These are phyloP conservation scores for Harringtonia aguacate DNA, from an alignment of 2,329 filamentous ascomycete genomes.

Conservation along the genomic window DNA sequence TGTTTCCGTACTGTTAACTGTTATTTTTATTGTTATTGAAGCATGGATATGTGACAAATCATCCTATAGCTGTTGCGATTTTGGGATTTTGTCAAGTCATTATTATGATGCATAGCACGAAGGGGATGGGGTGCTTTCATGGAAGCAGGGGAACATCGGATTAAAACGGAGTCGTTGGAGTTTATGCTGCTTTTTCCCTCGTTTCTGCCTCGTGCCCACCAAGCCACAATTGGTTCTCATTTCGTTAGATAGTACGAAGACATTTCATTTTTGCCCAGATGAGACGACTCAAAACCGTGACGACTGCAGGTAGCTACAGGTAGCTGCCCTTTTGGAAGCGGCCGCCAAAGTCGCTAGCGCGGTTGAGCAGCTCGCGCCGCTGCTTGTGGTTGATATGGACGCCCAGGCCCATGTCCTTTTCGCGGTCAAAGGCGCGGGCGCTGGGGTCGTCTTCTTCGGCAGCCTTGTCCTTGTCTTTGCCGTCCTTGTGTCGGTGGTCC, in stretches of 20 bases:
- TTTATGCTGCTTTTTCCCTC: not conserved
- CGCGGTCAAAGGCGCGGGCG: slow-evolving; percentile 74
- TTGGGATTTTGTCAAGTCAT: not conserved
- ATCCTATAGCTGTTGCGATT: not conserved
- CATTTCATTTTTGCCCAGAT: too few relatives aligned
- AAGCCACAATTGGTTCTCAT: too few relatives aligned
- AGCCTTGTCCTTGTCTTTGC: slow-evolving; percentile 28
- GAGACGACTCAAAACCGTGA: too few relatives aligned
- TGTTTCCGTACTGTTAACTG: too few relatives aligned
- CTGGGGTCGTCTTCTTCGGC: slow-evolving; percentile 79
- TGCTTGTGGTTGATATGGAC: slow-evolving; percentile 62
- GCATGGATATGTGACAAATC: not conserved
- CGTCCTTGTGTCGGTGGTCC: slow-evolving; percentile 9
- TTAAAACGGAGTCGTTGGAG: too few relatives aligned
- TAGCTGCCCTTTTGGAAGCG: slow-evolving; percentile 70
- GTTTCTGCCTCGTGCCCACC: not conserved
- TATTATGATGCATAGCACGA: slow-evolving; percentile 1
- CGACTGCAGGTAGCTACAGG: too few relatives aligned
- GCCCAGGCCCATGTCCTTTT: slow-evolving; percentile 84
- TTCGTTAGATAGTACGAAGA: too few relatives aligned
- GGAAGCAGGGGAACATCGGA: too few relatives aligned
- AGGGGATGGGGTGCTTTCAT: not conserved
- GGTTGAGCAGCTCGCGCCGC: slow-evolving; percentile 66
- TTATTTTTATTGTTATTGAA: slow-evolving; percentile 1
- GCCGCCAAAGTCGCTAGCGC: slow-evolving; percentile 70